Base-by-base conservation (phyloP, 2,329 filamentous ascomycete genomes). In the Aspergillus sp. region DNA sequence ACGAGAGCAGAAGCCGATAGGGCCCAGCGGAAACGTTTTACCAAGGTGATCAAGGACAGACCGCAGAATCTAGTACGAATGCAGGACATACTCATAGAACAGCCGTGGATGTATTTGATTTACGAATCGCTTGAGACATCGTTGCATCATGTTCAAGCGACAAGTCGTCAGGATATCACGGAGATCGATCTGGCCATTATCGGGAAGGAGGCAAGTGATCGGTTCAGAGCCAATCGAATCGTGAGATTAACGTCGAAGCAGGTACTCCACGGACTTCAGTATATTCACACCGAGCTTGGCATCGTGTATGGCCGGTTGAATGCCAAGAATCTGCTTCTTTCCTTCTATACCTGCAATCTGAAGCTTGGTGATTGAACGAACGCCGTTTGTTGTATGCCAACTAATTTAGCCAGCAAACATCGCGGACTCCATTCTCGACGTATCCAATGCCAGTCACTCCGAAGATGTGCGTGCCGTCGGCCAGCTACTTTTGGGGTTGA, bases 321-420 rank as follows among this genome's bases (percentile, higher is more conserved):
- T 41, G n/a, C 36, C 6, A 42, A 19, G 20, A 49, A 49, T 20
- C 13, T 42, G 14, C 47, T 49, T 43, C 34, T 49, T 31, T 49
- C 34, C 4, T 41, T 23, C 36, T 25, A 41, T 42, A 14, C 36
- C 6, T 41, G 36, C 21, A 25, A 11, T 23, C 38, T 49, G 10
- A 49, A 49, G 36, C 47, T 49, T 17, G 47, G 47, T 49, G 29
- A 32, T 13, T 32, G 29, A 32, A 13, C 29, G 13, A 32, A 7
- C 13, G 29, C 29, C 29, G 10, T 19, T 32, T 42, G 20, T 4
- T 17, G 20, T 32, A n/a, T 16, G 20, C 17, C 38, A 17, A 17
- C 17, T 41, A 19, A 41, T 41, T 41, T n/a, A 41, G 36, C n/a
- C 16, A 49, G 47, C 36, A 49, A 49, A 49, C 21, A 49, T 49